A percentile compares a stretch with the other conserved stretches of the same genome.
phyloP scores from a whole-genome alignment of 805 yeast species.

The Wickerhamiella occidentalis region DNA sequence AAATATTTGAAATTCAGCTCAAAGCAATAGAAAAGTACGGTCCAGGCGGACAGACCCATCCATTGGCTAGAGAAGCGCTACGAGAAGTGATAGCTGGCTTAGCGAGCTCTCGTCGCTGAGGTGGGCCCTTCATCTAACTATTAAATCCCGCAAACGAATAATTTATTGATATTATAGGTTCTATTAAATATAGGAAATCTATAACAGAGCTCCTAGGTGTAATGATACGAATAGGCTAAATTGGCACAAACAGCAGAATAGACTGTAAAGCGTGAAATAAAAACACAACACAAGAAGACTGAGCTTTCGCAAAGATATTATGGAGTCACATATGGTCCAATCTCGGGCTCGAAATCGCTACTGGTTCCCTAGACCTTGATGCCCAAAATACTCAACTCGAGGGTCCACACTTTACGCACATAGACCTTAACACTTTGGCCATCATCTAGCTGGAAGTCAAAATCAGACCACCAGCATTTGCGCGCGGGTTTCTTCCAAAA shows the following conservation, averaged over 20 bases:
- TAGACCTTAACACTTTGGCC: constrained; percentile 49
- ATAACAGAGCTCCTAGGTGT: not conserved
- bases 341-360: no score
- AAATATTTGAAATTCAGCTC: constrained; percentile 3
- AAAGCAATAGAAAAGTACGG: constrained; percentile 3
- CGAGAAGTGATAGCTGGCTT: not conserved
- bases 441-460: constrained; percentile 24
- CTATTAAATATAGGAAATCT: not conserved
- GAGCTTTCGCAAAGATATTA: no score
- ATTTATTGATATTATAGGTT: no score
- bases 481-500: constrained; percentile 98
- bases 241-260: no score
- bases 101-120: no score
- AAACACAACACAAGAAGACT: no score
- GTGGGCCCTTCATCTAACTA: no score
- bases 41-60: constrained; percentile 1
- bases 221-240: no score
- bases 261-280: no score
- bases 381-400: constrained; percentile 83
- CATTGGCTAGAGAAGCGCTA: constrained; percentile 4
- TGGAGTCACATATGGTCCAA: no score
- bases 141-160: no score
- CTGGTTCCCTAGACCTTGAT: constrained; percentile 30
- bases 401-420: constrained; percentile 90
- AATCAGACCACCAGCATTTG: constrained; percentile 90